Conservation (phyloP, 441 rosid species). For the Rhodomyrtus psidioides region DNA sequence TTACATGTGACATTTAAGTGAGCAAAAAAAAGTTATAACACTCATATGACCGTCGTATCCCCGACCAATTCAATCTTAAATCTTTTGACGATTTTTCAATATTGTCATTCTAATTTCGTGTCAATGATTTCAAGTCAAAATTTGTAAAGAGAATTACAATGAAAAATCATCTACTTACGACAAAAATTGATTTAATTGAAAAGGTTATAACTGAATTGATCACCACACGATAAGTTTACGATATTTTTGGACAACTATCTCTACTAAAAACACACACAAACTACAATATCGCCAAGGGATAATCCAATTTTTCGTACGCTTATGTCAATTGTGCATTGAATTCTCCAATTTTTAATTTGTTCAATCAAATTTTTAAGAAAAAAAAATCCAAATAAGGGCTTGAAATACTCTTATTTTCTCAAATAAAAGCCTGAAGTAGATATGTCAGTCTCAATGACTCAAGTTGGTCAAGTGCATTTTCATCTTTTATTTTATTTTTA, state of each 20-base stretch:
- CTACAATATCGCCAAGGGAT: neutral
- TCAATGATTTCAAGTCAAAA: accelerated
- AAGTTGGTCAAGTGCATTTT: no score
- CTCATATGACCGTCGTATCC: no score
- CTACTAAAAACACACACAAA: accelerated
- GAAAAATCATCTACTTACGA: neutral
- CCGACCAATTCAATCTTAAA: accelerated
- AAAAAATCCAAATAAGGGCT: no score
- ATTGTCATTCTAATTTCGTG: accelerated
- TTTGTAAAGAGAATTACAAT: accelerated
- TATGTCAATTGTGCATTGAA: neutral
- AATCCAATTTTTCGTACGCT: neutral
- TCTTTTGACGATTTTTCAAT: neutral
- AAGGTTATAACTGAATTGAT: accelerated
- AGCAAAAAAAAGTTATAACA: no score
- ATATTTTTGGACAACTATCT: neutral
- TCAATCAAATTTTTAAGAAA: neutral
- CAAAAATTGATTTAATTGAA: neutral
- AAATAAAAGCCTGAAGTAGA: no score
- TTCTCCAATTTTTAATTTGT: neutral
- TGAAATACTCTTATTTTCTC: no score
- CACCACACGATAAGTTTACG: accelerated
- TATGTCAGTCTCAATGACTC: no score
- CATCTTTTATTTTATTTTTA: no score
- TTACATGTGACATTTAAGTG: no score